These are phyloP conservation scores for Vishniacozyma victoriae DNA, from an alignment of 768 basidiomycete species.

Conservation along the genomic window DNA sequence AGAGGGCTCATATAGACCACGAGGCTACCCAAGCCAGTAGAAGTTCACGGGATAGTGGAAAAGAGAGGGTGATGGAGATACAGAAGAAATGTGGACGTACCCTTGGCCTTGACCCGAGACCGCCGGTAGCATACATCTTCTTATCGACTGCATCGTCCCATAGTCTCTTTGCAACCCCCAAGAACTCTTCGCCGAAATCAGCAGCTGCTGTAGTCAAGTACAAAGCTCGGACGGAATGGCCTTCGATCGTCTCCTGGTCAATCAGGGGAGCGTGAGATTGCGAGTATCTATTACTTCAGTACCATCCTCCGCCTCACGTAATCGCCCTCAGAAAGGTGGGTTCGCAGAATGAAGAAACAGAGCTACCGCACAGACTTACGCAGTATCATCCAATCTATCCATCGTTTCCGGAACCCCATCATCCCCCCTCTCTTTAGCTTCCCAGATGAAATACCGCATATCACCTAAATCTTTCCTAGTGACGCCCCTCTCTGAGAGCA, in stretches of 20 bases:
- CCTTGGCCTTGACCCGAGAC: slow-evolving; percentile 27
- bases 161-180: slow-evolving; percentile 26
- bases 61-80: too few relatives aligned
- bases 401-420: slow-evolving; percentile 5
- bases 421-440: slow-evolving; percentile 14
- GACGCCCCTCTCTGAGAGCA: slow-evolving; percentile 19
- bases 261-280: slow-evolving; percentile 26
- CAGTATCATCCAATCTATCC: slow-evolving; percentile 8
- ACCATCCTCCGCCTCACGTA: too few relatives aligned
- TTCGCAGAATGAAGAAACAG: neutral
- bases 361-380: slow-evolving; percentile 11
- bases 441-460: slow-evolving; percentile 17
- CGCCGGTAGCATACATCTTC: slow-evolving; percentile 37
- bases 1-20: too few relatives aligned
- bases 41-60: too few relatives aligned
- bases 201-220: slow-evolving; percentile 32
- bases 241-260: slow-evolving; percentile 24
- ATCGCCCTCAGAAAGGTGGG: too few relatives aligned
- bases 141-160: slow-evolving; percentile 20
- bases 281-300: slow-evolving; percentile 16
- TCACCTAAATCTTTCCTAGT: slow-evolving; percentile 18
- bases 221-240: slow-evolving; percentile 33
- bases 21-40: too few relatives aligned
- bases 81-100: slow-evolving; percentile 11
- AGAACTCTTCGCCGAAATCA: slow-evolving; percentile 21